These are phyloP conservation scores for Elasticomyces elasticus DNA, from an alignment of 495 filamentous ascomycete genomes.

Conservation along the genomic window DNA sequence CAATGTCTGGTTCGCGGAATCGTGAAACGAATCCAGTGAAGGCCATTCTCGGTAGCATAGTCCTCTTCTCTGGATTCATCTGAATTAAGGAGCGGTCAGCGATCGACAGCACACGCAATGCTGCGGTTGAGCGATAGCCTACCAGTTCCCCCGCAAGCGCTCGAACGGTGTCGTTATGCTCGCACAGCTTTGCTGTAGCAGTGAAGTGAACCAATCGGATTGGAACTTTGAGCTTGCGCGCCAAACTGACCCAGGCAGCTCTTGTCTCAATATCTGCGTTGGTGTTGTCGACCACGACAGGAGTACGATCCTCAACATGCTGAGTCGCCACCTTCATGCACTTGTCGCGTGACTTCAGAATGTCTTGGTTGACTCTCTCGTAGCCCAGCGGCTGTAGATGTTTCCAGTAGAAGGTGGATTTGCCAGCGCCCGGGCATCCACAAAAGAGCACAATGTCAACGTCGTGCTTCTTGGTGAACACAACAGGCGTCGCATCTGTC, in stretches of 20 bases:
- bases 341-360: slow-evolving; percentile 72
- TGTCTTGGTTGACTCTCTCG: slow-evolving; percentile 82
- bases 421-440: slow-evolving; percentile 80
- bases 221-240: slow-evolving; percentile 56
- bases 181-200: slow-evolving; percentile 58
- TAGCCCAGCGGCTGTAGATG: slow-evolving; percentile 71
- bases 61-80: slow-evolving; percentile 75
- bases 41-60: slow-evolving; percentile 64
- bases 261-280: slow-evolving; percentile 72
- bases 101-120: not conserved
- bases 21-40: slow-evolving; percentile 62
- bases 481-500: slow-evolving; percentile 24
- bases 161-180: slow-evolving; percentile 83
- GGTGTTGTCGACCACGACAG: slow-evolving; percentile 81
- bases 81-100: slow-evolving; percentile 26
- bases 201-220: slow-evolving; percentile 85
- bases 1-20: slow-evolving; percentile 57
- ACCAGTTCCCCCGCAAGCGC: slow-evolving; percentile 52
- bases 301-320: slow-evolving; percentile 50
- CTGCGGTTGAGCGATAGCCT: slow-evolving; percentile 22
- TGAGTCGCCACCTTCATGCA: slow-evolving; percentile 70
- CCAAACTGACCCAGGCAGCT: slow-evolving; percentile 63
- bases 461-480: slow-evolving; percentile 53
- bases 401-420: slow-evolving; percentile 81
- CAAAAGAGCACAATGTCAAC: slow-evolving; percentile 76